Evolutionary conservation across 148 eudicot genomes (phyloP), one percentile per base, ranked within the genome.

Genomic region (Chenopodium formosanum): DNA sequence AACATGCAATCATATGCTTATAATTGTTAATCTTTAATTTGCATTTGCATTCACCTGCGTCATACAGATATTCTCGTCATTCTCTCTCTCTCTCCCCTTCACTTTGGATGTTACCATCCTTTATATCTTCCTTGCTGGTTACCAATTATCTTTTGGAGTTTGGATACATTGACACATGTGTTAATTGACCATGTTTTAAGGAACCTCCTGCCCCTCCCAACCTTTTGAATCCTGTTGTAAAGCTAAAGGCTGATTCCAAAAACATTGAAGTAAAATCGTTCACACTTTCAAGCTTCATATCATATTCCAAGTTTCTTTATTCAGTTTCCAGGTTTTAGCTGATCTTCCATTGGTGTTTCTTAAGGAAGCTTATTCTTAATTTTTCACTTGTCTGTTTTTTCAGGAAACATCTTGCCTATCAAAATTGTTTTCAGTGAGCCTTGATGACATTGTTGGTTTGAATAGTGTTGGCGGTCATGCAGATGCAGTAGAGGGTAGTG

Each of bases 391-490:
- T 53, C 83, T 70, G 19, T 83, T 85, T 82, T 81, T 2, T 40
- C 90, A 96, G 99, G 98, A 87, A 79, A 82, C 84, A 70, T 83
- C 84, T 64, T 67, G 50, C 64, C 44, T 88, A 27, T 56, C 84
- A 74, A 86, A 86, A 84, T 74, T 78, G 44, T 82, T 90, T 60
- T 83, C 89, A 81, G 77, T 85, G 73, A 84, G 34, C 75, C 22
- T 85, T 69, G 89, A 85, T 76, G 73, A 80, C 72, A 80, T 85
- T 78, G 76, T 79, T 78, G 82, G 85, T 75, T 62, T 80, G 79
- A 88, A 86, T 78, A 72, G 70, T 82, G 80, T 37, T 73, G 78
- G 83, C 78, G 85, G 79, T 80, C 84, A 81, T 48, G 84, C 65
- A 77, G 85, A 85, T 85, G 82, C 82, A 76, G 84, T 73, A 77